These are phyloP conservation scores for Cyclanthera cordifolia DNA, from an alignment of 306 rosid species.

Conservation along the genomic window DNA sequence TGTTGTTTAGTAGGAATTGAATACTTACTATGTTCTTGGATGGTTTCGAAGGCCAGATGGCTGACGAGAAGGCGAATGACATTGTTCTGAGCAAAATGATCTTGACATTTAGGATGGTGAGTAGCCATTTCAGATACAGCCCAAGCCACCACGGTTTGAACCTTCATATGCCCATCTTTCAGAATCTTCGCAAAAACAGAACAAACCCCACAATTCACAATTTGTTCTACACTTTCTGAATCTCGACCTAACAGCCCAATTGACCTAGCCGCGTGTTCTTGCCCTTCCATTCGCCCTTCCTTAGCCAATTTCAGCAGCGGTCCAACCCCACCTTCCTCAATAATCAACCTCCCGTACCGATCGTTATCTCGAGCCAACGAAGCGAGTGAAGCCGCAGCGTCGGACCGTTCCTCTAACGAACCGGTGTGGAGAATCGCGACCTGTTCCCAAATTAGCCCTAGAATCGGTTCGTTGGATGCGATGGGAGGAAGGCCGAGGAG, in stretches of 20 bases:
- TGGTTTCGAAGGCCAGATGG: slow-evolving; percentile 67
- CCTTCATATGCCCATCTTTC: slow-evolving; percentile 68
- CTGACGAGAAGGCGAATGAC: slow-evolving; percentile 57
- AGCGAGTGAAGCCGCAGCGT: slow-evolving; percentile 60
- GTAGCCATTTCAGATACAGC: slow-evolving; percentile 51
- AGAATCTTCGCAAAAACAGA: slow-evolving; percentile 49
- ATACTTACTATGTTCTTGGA: slow-evolving; percentile 67
- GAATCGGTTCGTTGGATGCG: slow-evolving; percentile 58
- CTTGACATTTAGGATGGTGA: slow-evolving; percentile 64
- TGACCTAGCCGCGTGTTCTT: slow-evolving; percentile 50
- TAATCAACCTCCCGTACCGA: slow-evolving; percentile 48
- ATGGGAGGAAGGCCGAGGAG: slow-evolving; percentile 71
- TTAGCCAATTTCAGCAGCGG: slow-evolving; percentile 44
- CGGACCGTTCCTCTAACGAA: slow-evolving; percentile 40
- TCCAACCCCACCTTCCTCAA: slow-evolving; percentile 58
- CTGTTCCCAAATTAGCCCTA: slow-evolving; percentile 66
- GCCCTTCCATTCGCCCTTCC: slow-evolving; percentile 52
- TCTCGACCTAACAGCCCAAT: slow-evolving; percentile 61
- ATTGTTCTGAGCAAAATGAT: slow-evolving; percentile 58
- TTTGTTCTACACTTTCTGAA: slow-evolving; percentile 55
- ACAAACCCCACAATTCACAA: slow-evolving; percentile 52
- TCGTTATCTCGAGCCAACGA: slow-evolving; percentile 67
- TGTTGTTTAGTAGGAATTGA: slow-evolving; percentile 31
- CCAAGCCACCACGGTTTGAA: slow-evolving; percentile 57
- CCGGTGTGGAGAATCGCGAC: slow-evolving; percentile 42